These are phyloP conservation scores for Cercospora berteroae DNA, from an alignment of 2,329 filamentous ascomycete genomes.

Conservation along the genomic window DNA sequence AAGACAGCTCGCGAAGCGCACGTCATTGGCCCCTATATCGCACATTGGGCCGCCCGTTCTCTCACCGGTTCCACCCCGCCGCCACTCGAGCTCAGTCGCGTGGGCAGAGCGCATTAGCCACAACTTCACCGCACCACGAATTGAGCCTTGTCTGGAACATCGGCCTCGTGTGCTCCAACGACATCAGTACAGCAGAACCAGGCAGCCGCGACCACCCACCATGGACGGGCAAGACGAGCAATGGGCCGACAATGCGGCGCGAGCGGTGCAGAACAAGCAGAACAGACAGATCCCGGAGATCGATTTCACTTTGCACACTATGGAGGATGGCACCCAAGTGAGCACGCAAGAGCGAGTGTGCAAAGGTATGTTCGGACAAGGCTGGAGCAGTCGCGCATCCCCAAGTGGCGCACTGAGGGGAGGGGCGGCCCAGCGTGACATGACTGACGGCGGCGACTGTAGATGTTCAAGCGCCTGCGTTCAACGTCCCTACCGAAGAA, in stretches of 20 bases:
- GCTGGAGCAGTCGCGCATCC: not conserved
- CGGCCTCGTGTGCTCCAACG: not conserved
- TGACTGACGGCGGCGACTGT: constrained; percentile 27
- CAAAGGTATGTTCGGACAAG: constrained; percentile 67
- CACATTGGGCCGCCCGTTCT: constrained; percentile 4
- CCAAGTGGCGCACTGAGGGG: not conserved
- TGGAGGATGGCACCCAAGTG: constrained; percentile 96
- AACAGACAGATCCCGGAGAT: constrained; percentile 79
- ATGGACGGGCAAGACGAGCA: constrained; percentile 42
- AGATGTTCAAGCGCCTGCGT: constrained; percentile 98
- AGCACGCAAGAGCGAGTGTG: constrained; percentile 94
- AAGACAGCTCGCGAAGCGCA: not conserved
- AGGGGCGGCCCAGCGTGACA: not conserved
- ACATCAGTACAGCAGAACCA: not conserved
- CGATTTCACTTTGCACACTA: constrained; percentile 95
- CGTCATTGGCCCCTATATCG: constrained; percentile 5
- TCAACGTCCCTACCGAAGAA: constrained; percentile 86
- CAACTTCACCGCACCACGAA: constrained; percentile 8
- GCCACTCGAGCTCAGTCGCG: constrained; percentile 9
- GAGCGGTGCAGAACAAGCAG: constrained; percentile 91
- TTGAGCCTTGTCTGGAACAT: not conserved
- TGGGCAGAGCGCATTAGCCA: constrained; percentile 18
- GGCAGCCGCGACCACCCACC: constrained; percentile 14
- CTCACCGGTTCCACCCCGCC: constrained; percentile 14
- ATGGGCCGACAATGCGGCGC: constrained; percentile 79